phyloP scores from a whole-genome alignment of 2,329 filamentous ascomycete genomes.

The Fusarium sulawesiense region DNA sequence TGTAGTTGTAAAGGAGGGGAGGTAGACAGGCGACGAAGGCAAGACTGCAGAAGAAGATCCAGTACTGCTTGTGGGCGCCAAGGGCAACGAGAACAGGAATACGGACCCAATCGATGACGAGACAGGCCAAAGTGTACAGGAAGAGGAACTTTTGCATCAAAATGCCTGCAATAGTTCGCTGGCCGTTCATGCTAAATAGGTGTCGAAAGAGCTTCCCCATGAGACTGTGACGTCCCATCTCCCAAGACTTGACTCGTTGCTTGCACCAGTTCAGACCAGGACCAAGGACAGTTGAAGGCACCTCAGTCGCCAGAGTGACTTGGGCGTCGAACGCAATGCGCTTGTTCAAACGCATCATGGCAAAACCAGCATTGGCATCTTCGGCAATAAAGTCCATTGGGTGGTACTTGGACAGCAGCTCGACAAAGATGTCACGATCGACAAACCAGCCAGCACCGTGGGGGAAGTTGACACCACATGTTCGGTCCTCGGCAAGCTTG shows the following conservation, averaged over 20 bases:
- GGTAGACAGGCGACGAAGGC: constrained; percentile 6
- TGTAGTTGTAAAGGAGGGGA: constrained; percentile 6
- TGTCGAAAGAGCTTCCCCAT: constrained; percentile 15
- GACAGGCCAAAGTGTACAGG: neutral
- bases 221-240: constrained; percentile 31
- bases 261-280: constrained; percentile 36
- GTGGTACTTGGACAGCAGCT: constrained; percentile 1
- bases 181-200: neutral
- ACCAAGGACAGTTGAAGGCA: constrained; percentile 12
- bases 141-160: constrained; percentile 5
- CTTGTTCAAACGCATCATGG: constrained; percentile 8
- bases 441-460: constrained; percentile 8
- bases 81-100: constrained; percentile 5
- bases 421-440: constrained; percentile 2
- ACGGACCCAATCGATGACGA: constrained; percentile 4
- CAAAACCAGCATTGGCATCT: constrained; percentile 3
- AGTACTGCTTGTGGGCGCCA: constrained; percentile 1
- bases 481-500: constrained; percentile 6
- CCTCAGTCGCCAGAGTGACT: neutral
- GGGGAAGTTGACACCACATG: constrained; percentile 2
- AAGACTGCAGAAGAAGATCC: constrained; percentile 15
- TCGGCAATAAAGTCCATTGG: constrained; percentile 9
- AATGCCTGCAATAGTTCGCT: neutral
- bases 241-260: constrained; percentile 35
- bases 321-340: constrained; percentile 2